These are phyloP conservation scores for Stagonosporopsis cucurbitacearum DNA, from an alignment of 2,329 filamentous ascomycete genomes.

Conservation along the genomic window DNA sequence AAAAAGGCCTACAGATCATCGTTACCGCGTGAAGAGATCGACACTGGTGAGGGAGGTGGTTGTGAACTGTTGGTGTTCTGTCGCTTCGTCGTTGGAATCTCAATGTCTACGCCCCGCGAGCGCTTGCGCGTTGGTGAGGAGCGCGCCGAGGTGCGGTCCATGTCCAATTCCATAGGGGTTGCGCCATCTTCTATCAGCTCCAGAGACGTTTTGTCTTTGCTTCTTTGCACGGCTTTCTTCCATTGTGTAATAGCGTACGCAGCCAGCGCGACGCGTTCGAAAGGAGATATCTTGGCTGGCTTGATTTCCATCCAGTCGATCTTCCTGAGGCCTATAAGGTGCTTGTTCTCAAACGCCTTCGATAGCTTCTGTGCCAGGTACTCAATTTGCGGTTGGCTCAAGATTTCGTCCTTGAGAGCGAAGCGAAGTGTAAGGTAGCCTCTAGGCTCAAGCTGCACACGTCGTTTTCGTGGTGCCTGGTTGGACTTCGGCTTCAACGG, in stretches of 20 bases:
- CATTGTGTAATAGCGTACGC: slow-evolving; percentile 37
- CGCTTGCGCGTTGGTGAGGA: slow-evolving; percentile 29
- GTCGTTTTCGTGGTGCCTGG: slow-evolving; percentile 11
- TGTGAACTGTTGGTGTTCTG: slow-evolving; percentile 24
- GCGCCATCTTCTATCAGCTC: background rate
- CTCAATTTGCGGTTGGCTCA: slow-evolving; percentile 42
- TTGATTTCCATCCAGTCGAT: slow-evolving; percentile 44
- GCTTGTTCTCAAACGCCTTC: slow-evolving; percentile 38
- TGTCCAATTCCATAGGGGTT: slow-evolving; percentile 3
- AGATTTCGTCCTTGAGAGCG: slow-evolving; percentile 31
- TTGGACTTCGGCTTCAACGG: slow-evolving; percentile 30
- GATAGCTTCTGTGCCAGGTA: slow-evolving; percentile 35
- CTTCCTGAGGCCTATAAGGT: slow-evolving; percentile 32
- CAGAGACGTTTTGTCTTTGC: slow-evolving; percentile 18
- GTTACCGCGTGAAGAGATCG: slow-evolving; percentile 24
- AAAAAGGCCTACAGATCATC: background rate
- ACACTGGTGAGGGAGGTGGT: slow-evolving; percentile 38
- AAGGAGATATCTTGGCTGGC: slow-evolving; percentile 32
- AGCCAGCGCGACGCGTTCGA: slow-evolving; percentile 36
- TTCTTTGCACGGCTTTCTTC: slow-evolving; percentile 35
- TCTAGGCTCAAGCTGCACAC: slow-evolving; percentile 23
- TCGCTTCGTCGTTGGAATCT: slow-evolving; percentile 28
- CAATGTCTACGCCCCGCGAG: slow-evolving; percentile 20
- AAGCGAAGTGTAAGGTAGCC: slow-evolving; percentile 44
- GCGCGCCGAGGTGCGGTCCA: slow-evolving; percentile 1